Evolutionary conservation across 345 rosid genomes (phyloP), one percentile per base, ranked within the genome.

Genomic region (Moricandia arvensis): DNA sequence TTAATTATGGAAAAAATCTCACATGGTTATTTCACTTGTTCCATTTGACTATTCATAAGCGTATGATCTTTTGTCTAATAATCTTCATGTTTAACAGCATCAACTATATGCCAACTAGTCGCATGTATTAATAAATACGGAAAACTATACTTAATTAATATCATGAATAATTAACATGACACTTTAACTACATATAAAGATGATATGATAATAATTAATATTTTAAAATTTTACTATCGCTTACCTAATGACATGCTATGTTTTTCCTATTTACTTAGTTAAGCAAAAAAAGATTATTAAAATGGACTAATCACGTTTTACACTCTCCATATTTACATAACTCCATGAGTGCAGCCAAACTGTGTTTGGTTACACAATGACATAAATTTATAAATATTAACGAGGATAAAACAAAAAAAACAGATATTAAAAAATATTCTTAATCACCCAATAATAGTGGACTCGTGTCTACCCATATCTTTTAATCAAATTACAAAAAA

Each of bases 261-360:
- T n/a, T 45, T 45, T 45, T 45, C 33, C 4, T 57, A 5, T 26
- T 58, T 26, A 58, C 64, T 60, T 60, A 13, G 15, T 16, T 63
- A 63, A 12, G 11, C 53, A 37, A 58, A 69, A 12, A 13, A 31
- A 6, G 24, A 61, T 72, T 10, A 30, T 63, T 18, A 21, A 77
- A 57, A 45, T 57, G 72, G 66, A 71, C 66, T 75, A 72, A 64
- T 71, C 53, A 57, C 80, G 66, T 55, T 77, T 55, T 61, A 68
- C 64, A 21, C 24, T 2, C 24, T 21, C 24, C 24, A 21, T 21
- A 21, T 21, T 21, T 21, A 21, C 24, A 0, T 21, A 21, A 1
- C 24, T 21, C 24, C 24, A 21, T 21, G 24, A 21, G 24, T 21
- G 24, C 24, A 21, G 24, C 24, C 24, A 21, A 21, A 21, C 1